Evolutionary conservation across 2,329 filamentous ascomycete species (phyloP), one percentile per base, ranked within the genome.

Genomic region (Simplicillium sp.): DNA sequence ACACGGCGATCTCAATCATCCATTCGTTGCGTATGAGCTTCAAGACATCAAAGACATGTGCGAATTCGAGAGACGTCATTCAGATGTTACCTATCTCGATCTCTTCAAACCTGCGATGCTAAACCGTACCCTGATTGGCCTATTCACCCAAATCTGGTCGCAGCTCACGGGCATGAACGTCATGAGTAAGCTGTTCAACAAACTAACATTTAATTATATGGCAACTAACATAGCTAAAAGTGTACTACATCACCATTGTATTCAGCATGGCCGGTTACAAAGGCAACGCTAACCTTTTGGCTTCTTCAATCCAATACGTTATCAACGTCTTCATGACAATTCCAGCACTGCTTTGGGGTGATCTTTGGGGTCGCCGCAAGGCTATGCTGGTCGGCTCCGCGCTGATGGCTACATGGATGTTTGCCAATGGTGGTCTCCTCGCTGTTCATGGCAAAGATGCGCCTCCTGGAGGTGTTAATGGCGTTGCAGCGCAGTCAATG

Each of bases 261-360:
- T 65, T 65, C 42, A 52, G 52, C 17, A 65, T 65, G 60, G 61
- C 61, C 0, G 61, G 61, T 0, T 64, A 65, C 40, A 43, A 38
- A 11, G 59, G 61, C 9, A 71, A 76, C 42, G 59, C 71, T 45
- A 71, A 70, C 31, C 58, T 77, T 9, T 63, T 75, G 36, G 73
- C 72, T 1, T 74, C 73, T 0, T 71, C 68, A 4, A 72, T 78
- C 14, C 68, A 74, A 49, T 77, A 77, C 46, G 70, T 88, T 50
- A 86, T 90, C 66, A 89, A 89, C 57, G 84, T 90, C 2, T 45
- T 80, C 39, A 85, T 87, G 79, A 90, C 86, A 0, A 57, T 89
- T 3, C 82, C 84, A 0, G 84, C 84, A 1, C 70, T 90, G 17
- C 61, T 89, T 42, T 89, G 68, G 65, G 74, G 89, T 51, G 85